These are phyloP conservation scores for Zychaea mexicana DNA, from an alignment of 371 early-diverging fungal genomes.

Conservation along the genomic window DNA sequence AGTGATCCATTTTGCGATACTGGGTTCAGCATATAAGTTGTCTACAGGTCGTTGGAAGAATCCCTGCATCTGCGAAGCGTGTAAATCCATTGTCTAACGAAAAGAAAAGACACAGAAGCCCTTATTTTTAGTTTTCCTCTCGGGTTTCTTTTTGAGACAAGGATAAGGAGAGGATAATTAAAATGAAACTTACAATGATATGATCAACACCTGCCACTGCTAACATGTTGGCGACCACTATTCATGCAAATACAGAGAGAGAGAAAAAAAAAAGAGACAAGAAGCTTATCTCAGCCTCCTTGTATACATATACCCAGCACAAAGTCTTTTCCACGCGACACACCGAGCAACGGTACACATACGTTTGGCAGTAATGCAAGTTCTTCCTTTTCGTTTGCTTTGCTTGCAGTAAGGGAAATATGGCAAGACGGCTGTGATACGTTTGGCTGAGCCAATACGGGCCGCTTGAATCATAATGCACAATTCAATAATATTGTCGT, in stretches of 20 bases:
- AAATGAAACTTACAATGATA: conserved; percentile 71
- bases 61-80: conserved; percentile 94
- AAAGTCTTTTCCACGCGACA: background rate
- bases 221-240: conserved; percentile 95
- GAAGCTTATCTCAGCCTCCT: background rate
- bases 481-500: conserved; percentile 96
- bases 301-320: too few species aligned
- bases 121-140: background rate
- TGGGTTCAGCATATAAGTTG: conserved; percentile 94
- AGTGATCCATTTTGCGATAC: conserved; percentile 88
- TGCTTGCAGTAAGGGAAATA: conserved; percentile 98
- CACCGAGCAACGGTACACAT: too few species aligned
- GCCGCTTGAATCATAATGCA: conserved; percentile 96
- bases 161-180: background rate
- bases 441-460: conserved; percentile 85
- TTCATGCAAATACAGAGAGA: background rate
- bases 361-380: conserved; percentile 94
- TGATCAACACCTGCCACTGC: conserved; percentile 96
- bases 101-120: conserved; percentile 5
- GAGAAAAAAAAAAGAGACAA: background rate
- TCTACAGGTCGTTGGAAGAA: conserved; percentile 96
- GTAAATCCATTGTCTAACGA: conserved; percentile 87
- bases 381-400: conserved; percentile 96
- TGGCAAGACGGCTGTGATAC: conserved; percentile 90
- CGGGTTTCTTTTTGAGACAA: background rate